A percentile compares a stretch with the other conserved stretches of the same genome.
phyloP scores from a whole-genome alignment of 495 filamentous ascomycete species.

The Hyaloscypha variabilis region DNA sequence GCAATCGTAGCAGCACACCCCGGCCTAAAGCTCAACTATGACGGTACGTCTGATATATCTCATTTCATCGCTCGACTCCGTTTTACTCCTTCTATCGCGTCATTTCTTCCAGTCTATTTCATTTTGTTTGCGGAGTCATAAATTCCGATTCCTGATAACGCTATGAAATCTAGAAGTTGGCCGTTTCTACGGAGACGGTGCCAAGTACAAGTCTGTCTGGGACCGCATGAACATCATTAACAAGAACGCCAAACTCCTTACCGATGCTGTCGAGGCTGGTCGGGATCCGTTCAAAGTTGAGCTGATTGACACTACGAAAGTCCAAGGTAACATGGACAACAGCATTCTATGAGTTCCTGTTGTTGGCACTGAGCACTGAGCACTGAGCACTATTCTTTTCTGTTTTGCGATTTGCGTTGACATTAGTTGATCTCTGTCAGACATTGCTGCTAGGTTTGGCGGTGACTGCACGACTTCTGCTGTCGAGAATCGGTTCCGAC shows the following conservation, averaged over 20 bases:
- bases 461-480: conserved; percentile 28
- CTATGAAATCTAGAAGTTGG: conserved; percentile 21
- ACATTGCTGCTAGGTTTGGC: conserved; percentile 23
- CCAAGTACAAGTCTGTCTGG: conserved; percentile 25
- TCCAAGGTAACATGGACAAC: neutral
- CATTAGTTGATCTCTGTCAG: conserved; percentile 25
- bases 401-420: neutral
- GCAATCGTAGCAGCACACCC: conserved; percentile 51
- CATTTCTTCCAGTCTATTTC: conserved; percentile 5
- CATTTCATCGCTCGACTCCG: neutral
- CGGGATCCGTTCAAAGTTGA: conserved; percentile 23
- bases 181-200: conserved; percentile 21
- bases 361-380: conserved; percentile 4
- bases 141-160: conserved; percentile 19
- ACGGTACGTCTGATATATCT: conserved; percentile 42
- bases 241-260: conserved; percentile 19
- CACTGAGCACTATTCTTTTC: conserved; percentile 1
- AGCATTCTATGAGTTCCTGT: neutral
- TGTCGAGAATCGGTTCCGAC: conserved; percentile 38
- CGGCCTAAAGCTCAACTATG: conserved; percentile 47
- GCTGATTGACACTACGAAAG: conserved; percentile 5
- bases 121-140: neutral
- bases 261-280: conserved; percentile 21
- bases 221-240: conserved; percentile 15
- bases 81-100: conserved; percentile 1